Evolutionary conservation across 2,329 filamentous ascomycete species (phyloP), one percentile per base, ranked within the genome.

Genomic region (Dothistroma septosporum): DNA sequence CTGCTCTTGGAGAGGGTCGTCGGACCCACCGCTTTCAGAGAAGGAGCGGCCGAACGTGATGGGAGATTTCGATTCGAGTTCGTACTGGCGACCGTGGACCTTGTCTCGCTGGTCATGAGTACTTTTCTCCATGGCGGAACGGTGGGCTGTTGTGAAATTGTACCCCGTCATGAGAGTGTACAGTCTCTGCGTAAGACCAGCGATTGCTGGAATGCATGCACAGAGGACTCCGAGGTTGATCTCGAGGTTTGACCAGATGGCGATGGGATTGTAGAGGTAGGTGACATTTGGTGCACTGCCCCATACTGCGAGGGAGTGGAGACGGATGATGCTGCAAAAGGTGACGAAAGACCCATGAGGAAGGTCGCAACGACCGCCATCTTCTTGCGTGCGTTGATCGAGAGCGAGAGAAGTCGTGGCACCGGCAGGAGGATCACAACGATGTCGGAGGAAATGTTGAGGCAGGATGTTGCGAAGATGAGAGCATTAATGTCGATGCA

Each of bases 141-240:
- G 55, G 35, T 58, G 56, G 37, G 58, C 60, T 31, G 58, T 65
- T 11, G 47, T 60, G 59, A 65, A 61, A 12, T 59, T 33, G 19
- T 57, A 58, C 32, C 63, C 63, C 6, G 63, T 63, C 12, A 55
- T 35, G 19, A 59, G 52, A 19, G 56, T 61, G 37, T 62, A 64
- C 2, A 53, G 28, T 32, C 64, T 56, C 31, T 66, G 63, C 8
- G 67, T 44, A 2, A 67, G 60, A 16, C 64, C 64, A 21, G 66
- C 63, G 12, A 67, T 60, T 6, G 61, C 63, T 0, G 67, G 67
- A 49, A 69, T 66, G 60, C 67, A 69, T 12, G 66, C 65, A 57
- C 66, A 69, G 28, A 68, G 58, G 19, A 68, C 62, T 9, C 62
- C 66, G 14, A 65, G 58, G 54, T 66, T 66, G 57, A 64, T 59